Conservation (phyloP, 306 rosid species). For the Acacia acuminata region DNA sequence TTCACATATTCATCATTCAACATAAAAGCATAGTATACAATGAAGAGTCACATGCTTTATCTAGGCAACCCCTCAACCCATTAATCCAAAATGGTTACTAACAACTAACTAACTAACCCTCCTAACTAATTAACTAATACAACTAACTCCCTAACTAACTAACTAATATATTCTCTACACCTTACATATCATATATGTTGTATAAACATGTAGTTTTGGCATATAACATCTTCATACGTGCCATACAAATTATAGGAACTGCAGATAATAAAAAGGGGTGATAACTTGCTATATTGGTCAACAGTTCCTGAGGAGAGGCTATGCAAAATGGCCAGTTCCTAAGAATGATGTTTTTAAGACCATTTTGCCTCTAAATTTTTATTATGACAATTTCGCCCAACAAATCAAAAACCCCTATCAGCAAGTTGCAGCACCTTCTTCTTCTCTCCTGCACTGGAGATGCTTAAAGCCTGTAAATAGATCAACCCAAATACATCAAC, state of each 20-base stretch:
- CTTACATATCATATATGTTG: no score
- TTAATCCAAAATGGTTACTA: no score
- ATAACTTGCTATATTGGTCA: background rate
- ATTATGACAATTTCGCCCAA: background rate
- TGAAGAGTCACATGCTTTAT: no score
- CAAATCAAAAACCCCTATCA: background rate
- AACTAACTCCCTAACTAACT: no score
- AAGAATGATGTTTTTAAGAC: background rate
- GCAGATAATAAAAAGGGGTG: background rate
- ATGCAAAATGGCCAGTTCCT: no score
- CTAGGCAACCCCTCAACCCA: no score
- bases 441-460: background rate
- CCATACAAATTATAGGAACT: background rate
- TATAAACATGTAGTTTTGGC: background rate
- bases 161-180: no score
- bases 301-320: background rate
- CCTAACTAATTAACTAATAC: no score
- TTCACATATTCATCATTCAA: no score
- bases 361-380: background rate
- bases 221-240: background rate
- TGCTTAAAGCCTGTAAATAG: background rate
- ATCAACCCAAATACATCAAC: no score
- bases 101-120: no score
- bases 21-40: no score
- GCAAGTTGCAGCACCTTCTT: background rate